phyloP scores from a whole-genome alignment of 2,329 filamentous ascomycete genomes.

The Sporothrix mexicana region DNA sequence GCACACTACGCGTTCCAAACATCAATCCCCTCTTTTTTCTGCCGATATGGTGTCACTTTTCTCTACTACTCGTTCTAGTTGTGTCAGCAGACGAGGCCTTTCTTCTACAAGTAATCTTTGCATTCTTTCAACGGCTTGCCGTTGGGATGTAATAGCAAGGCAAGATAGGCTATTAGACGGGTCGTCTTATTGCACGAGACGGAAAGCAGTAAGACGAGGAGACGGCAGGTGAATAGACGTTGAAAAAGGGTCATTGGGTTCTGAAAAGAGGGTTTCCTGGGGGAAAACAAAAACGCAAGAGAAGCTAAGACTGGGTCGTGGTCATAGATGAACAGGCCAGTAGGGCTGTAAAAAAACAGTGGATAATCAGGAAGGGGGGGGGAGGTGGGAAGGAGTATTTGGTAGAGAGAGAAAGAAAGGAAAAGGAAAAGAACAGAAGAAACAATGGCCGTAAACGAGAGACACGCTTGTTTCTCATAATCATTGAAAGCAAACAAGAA shows the following conservation, averaged over 20 bases:
- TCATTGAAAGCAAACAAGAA: not conserved
- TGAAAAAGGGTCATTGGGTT: not conserved
- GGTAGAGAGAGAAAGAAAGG: not conserved
- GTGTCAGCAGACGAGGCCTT: not conserved
- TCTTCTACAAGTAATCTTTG: not conserved
- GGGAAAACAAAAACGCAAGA: not conserved
- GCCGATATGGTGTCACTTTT: slow-evolving; percentile 1
- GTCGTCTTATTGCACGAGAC: not conserved
- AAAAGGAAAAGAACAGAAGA: not conserved
- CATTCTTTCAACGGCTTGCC: slow-evolving; percentile 20
- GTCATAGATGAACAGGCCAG: not conserved
- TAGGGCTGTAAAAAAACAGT: slow-evolving; percentile 2
- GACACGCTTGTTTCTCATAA: not conserved
- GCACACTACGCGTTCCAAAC: not conserved
- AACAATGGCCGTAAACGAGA: not conserved
- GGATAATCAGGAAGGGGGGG: not conserved
- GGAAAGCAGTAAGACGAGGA: not conserved
- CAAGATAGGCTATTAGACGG: not conserved
- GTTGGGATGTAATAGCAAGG: slow-evolving; percentile 6
- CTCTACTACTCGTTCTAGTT: not conserved
- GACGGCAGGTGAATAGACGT: not conserved
- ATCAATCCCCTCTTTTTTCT: not conserved
- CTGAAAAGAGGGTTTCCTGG: not conserved
- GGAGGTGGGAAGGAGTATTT: not conserved
- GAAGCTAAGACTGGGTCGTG: not conserved